These are phyloP conservation scores for Hypoxylon sp. DNA, from an alignment of 2,329 filamentous ascomycete species.

Conservation along the genomic window DNA sequence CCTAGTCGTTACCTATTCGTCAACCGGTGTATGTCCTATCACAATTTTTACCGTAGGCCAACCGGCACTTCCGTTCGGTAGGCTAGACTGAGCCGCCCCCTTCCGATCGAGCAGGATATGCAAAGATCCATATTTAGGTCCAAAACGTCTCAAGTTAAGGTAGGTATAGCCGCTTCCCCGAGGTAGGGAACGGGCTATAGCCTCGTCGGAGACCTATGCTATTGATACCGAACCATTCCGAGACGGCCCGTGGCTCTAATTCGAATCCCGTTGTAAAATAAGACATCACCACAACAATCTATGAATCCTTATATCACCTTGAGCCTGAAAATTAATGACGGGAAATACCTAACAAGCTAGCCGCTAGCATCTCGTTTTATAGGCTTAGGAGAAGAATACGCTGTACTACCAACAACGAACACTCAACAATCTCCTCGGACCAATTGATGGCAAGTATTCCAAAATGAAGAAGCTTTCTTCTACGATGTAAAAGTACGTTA, in stretches of 20 bases:
- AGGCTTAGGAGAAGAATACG: background rate
- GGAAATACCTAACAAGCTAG: background rate
- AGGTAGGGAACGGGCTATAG: constrained; percentile 5
- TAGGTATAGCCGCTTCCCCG: constrained; percentile 4
- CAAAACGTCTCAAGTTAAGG: constrained; percentile 6
- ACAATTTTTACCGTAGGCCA: background rate
- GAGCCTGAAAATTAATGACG: background rate
- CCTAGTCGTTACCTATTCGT: constrained; percentile 8
- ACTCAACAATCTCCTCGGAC: too few relatives aligned
- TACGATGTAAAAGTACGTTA: background rate
- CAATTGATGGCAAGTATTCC: too few relatives aligned
- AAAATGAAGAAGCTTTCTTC: background rate
- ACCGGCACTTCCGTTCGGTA: background rate
- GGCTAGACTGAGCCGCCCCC: constrained; percentile 10
- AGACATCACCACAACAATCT: background rate
- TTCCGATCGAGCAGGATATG: constrained; percentile 18
- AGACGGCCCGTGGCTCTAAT: constrained; percentile 5
- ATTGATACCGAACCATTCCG: constrained; percentile 19
- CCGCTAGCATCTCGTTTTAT: background rate
- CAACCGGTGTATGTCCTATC: constrained; percentile 8
- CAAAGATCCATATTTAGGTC: constrained; percentile 16
- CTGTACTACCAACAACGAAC: background rate
- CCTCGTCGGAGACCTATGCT: constrained; percentile 3
- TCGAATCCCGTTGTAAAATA: constrained; percentile 5
- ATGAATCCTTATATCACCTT: background rate